Base-by-base conservation (phyloP, 2,329 filamentous ascomycete species). In the Paracoccidioides lutzii region DNA sequence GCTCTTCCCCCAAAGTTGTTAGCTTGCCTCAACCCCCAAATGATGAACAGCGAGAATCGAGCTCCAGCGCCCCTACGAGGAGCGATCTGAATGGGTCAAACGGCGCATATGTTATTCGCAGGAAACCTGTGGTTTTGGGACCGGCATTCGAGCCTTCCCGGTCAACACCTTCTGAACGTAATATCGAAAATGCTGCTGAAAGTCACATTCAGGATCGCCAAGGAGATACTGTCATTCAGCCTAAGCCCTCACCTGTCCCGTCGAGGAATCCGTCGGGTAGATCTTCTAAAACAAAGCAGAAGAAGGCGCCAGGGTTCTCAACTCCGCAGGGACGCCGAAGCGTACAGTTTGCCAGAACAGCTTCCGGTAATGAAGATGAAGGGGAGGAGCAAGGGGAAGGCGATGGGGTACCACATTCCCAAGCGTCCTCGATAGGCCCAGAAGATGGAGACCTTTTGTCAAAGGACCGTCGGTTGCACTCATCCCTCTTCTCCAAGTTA, bases 401-500 rank as follows among this genome's bases (percentile, higher is more conserved):
- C 22, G 71, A 76, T 4, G 71, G 53, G 53, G 44, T 40, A 22
- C 67, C 75, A 22, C 81, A 83, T 60, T 80, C 78, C 37, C 78
- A 83, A 57, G 78, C 84, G 45, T 78, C 81, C 38, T 88, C 86
- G 3, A 80, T 80, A 73, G 82, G 86, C 35, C 68, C 62, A 0
- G 76, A 77, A 48, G 83, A 86, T 53, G 76, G 71, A n/a, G 86
- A 87, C 41, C 72, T 74, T 7, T 69, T 75, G 12, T 75, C 73
- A 56, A 84, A 83, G 69, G 79, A 80, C 28, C 77, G 78, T 58
- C 75, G 65, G 35, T 75, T 79, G 2, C 54, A 70, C 55, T 79
- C 80, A 28, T 84, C 85, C 30, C 78, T 94, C 60, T 88, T 95
- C 71, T 84, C 84, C 15, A 90, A 86, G 67, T 71, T 95, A 59